phyloP scores from a whole-genome alignment of 1,284 basidiomycete genomes.

The Tranzscheliella williamsii region DNA sequence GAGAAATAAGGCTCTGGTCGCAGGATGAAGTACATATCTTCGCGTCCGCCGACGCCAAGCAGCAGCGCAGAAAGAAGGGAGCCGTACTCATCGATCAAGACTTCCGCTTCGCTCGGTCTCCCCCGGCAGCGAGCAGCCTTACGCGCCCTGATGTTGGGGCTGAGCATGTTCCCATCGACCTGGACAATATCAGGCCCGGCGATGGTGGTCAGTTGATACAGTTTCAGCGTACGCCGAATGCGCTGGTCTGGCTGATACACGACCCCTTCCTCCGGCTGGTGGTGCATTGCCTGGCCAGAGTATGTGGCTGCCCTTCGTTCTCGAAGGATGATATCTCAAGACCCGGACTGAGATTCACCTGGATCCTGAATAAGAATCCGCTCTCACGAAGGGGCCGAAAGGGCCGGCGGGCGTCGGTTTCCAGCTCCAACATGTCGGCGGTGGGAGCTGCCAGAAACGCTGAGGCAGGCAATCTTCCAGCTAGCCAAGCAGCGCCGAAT shows the following conservation, averaged over 20 bases:
- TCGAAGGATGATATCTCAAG: slow-evolving; percentile 29
- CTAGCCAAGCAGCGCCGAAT: neutral
- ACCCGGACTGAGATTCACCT: slow-evolving; percentile 26
- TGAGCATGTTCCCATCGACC: slow-evolving; percentile 1
- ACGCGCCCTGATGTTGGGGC: neutral
- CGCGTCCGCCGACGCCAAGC: neutral
- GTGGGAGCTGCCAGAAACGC: neutral
- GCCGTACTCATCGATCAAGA: slow-evolving; percentile 6
- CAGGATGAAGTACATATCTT: slow-evolving; percentile 26
- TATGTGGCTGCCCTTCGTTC: slow-evolving; percentile 42
- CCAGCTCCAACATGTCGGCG: slow-evolving; percentile 2
- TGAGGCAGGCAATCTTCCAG: neutral
- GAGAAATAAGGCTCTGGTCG: slow-evolving; percentile 35
- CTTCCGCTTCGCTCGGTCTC: slow-evolving; percentile 7
- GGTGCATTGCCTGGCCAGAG: slow-evolving; percentile 53
- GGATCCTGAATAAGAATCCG: slow-evolving; percentile 52
- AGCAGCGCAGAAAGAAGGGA: slow-evolving; percentile 2
- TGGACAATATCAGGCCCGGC: slow-evolving; percentile 1
- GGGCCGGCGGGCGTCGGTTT: slow-evolving; percentile 15
- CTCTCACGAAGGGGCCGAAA: slow-evolving; percentile 18
- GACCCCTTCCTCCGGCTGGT: slow-evolving; percentile 46
- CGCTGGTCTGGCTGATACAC: slow-evolving; percentile 44
- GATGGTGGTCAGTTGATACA: slow-evolving; percentile 24
- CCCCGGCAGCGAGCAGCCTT: neutral
- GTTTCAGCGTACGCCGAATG: slow-evolving; percentile 45